phyloP scores from a whole-genome alignment of 768 basidiomycete genomes.

The Lactarius sp. region DNA sequence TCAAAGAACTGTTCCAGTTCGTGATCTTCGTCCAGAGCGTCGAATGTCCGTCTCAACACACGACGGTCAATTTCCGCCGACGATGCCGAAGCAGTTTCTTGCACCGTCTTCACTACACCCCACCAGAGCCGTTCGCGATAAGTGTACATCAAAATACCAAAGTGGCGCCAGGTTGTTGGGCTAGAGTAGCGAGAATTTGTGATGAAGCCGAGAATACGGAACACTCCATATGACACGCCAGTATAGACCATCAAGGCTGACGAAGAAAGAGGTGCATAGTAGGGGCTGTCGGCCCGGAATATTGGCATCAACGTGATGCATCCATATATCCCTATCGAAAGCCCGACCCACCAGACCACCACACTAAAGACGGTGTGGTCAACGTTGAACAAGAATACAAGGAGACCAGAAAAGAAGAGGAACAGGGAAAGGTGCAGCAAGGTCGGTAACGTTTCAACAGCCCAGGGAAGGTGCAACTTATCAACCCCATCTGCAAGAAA shows the following conservation, averaged over 20 bases:
- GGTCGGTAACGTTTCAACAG: neutral
- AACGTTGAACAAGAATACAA: neutral
- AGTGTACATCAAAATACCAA: neutral
- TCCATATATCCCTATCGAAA: neutral
- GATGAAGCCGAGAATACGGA: neutral
- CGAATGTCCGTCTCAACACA: neutral
- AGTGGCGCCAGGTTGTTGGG: too few relatives aligned
- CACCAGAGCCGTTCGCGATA: neutral
- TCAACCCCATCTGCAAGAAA: neutral
- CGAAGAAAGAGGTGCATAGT: neutral
- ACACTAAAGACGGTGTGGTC: neutral
- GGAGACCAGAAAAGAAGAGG: slow-evolving; percentile 2
- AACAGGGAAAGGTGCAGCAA: slow-evolving; percentile 7
- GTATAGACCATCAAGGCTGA: neutral
- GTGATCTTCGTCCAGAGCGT: neutral
- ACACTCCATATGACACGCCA: neutral
- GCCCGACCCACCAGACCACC: neutral
- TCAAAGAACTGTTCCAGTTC: neutral
- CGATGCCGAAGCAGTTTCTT: neutral
- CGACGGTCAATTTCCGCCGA: neutral
- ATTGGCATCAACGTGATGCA: slow-evolving; percentile 3
- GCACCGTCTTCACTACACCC: neutral
- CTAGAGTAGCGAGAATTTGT: too few relatives aligned
- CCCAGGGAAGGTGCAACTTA: neutral
- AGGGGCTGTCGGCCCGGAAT: neutral